Evolutionary conservation across 257 asterid species (phyloP).

Genomic region (Lavandula angustifolia): DNA sequence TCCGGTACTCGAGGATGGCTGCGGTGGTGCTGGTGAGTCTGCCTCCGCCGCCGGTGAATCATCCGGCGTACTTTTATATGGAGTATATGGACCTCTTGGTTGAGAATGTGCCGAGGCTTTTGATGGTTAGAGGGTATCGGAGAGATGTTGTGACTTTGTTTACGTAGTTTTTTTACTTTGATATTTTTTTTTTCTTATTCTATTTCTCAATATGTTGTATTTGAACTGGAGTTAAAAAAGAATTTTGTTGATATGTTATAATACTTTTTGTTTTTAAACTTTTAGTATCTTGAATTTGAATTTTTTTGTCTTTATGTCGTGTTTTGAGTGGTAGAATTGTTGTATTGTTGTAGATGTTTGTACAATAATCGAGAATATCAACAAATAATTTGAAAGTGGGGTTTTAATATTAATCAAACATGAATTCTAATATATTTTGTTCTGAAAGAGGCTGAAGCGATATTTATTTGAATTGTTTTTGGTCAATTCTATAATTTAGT

Average conservation of each 20-base stretch:
- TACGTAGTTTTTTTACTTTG: constrained; percentile 45
- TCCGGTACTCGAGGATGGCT: constrained; percentile 88
- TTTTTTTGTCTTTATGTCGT: neutral
- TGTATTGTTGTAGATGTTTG: too few species aligned
- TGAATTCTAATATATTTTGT: too few species aligned
- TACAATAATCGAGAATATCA: too few species aligned
- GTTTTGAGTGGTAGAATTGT: neutral
- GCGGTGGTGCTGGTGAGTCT: constrained; percentile 94
- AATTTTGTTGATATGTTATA: constrained; percentile 28
- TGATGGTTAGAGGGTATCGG: constrained; percentile 90
- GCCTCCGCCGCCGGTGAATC: constrained; percentile 90
- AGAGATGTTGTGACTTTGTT: constrained; percentile 95
- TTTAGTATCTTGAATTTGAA: too few species aligned
- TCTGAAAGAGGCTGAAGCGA: too few species aligned
- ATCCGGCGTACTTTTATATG: constrained; percentile 88
- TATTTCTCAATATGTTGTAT: neutral
- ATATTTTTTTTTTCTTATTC: constrained; percentile 2
- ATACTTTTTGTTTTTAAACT: neutral
- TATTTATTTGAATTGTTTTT: too few species aligned
- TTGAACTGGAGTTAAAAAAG: constrained; percentile 8
- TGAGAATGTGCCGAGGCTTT: constrained; percentile 89
- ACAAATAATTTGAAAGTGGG: too few species aligned
- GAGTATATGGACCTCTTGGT: constrained; percentile 96
- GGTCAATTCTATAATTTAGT: too few species aligned
- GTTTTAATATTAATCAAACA: too few species aligned